Percentiles rank a stretch among this genome's conserved stretches.
Conservation (phyloP, 2,329 filamentous ascomycete genomes). For the Metarhizium rileyi region DNA sequence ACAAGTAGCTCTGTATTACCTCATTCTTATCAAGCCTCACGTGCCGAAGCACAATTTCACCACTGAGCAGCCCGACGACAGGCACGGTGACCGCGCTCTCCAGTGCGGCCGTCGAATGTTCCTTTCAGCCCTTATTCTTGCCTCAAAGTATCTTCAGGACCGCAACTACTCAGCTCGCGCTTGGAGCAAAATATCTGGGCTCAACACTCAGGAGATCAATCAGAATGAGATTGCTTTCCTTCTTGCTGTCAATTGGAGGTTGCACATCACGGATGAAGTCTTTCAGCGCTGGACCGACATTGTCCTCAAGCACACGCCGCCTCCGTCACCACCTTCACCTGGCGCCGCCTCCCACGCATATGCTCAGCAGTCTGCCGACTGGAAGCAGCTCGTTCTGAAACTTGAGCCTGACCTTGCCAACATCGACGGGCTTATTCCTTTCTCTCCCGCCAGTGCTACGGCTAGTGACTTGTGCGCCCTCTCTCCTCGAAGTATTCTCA, state of each 20-base stretch:
- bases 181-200: slow-evolving; percentile 98
- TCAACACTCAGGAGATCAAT: slow-evolving; percentile 89
- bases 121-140: slow-evolving; percentile 83
- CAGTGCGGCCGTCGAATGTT: slow-evolving; percentile 98
- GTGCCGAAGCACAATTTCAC: slow-evolving; percentile 78
- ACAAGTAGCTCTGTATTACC: slow-evolving; percentile 92
- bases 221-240: slow-evolving; percentile 93
- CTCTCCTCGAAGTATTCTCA: slow-evolving; percentile 35
- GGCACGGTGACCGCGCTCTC: slow-evolving; percentile 64
- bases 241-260: slow-evolving; percentile 80
- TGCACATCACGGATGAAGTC: slow-evolving; percentile 81
- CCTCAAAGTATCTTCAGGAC: slow-evolving; percentile 96
- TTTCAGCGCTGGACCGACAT: slow-evolving; percentile 94
- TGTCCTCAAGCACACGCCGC: slow-evolving; percentile 76
- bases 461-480: slow-evolving; percentile 26
- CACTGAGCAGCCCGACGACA: slow-evolving; percentile 71
- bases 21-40: slow-evolving; percentile 86
- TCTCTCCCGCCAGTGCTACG: slow-evolving; percentile 18
- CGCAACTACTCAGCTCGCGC: slow-evolving; percentile 94
- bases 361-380: slow-evolving; percentile 41
- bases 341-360: slow-evolving; percentile 33
- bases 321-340: slow-evolving; percentile 48
- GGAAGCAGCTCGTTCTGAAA: slow-evolving; percentile 48
- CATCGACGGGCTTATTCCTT: slow-evolving; percentile 39
- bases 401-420: slow-evolving; percentile 51